Percentiles rank a stretch among this genome's conserved stretches.
Evolutionary conservation across 352 stramenopile species (phyloP).

Genomic region (Globisporangium nunn): DNA sequence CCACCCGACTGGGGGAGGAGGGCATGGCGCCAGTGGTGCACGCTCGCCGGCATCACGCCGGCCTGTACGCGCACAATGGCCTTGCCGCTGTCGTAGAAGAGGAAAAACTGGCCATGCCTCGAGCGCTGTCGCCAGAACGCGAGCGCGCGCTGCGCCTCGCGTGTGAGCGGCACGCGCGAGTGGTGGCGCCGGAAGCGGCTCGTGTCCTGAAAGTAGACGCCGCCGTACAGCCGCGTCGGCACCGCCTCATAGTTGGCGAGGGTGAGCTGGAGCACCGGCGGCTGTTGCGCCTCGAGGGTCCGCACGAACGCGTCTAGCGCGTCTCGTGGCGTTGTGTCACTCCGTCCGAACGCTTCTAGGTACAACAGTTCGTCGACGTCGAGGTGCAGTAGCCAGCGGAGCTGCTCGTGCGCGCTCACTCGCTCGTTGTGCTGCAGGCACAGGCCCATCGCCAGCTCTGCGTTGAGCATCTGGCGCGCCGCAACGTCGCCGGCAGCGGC

Average conservation of each 20-base stretch:
- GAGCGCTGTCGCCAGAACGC: constrained; percentile 21
- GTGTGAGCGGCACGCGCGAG: constrained; percentile 15
- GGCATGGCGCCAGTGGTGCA: constrained; percentile 24
- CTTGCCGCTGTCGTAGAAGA: constrained; percentile 46
- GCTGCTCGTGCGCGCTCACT: background rate
- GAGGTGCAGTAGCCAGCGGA: constrained; percentile 31
- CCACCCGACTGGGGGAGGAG: background rate
- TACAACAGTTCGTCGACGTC: constrained; percentile 35
- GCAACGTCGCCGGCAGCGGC: constrained; percentile 14
- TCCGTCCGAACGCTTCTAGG: constrained; percentile 13
- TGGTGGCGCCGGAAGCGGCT: constrained; percentile 25
- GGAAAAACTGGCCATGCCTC: constrained; percentile 26
- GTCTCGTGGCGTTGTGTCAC: background rate
- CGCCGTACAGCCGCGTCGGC: constrained; percentile 9
- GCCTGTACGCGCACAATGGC: constrained; percentile 23
- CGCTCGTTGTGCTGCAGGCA: constrained; percentile 11
- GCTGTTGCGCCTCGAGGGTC: constrained; percentile 5
- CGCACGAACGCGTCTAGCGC: background rate
- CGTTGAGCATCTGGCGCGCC: constrained; percentile 29
- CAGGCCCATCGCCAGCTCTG: constrained; percentile 20
- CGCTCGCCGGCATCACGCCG: constrained; percentile 15
- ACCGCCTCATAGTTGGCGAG: constrained; percentile 31
- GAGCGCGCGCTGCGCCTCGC: constrained; percentile 12
- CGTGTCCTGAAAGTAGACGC: constrained; percentile 22
- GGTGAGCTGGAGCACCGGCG: constrained; percentile 21